A percentile compares a stretch with the other conserved stretches of the same genome.
Evolutionary conservation across 2,329 filamentous ascomycete species (phyloP).

Genomic region (Penicillium brevicompactum): DNA sequence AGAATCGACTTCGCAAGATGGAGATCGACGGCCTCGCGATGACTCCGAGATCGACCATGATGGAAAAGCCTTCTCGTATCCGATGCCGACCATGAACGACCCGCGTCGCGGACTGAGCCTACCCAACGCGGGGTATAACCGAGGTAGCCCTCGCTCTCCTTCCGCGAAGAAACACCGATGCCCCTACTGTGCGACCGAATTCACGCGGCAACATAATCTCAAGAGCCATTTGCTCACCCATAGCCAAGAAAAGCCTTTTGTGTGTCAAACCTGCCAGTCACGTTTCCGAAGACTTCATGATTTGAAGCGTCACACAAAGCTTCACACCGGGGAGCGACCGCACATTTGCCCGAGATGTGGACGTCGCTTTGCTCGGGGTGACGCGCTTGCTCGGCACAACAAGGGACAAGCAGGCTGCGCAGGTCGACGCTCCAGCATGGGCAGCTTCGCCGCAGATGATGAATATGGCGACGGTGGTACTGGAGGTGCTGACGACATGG

Average conservation of each 20-base stretch:
- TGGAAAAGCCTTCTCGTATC: conserved; percentile 64
- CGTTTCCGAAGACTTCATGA: conserved; percentile 92
- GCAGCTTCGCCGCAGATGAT: conserved; percentile 77
- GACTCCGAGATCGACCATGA: conserved; percentile 43
- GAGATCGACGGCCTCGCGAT: conserved; percentile 42
- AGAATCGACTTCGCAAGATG: conserved; percentile 46
- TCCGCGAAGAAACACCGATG: conserved; percentile 92
- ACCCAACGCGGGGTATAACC: conserved; percentile 57
- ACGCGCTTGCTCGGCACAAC: conserved; percentile 90
- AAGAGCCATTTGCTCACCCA: conserved; percentile 97
- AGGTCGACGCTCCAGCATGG: conserved; percentile 82
- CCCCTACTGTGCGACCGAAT: conserved; percentile 93
- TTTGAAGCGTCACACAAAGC: conserved; percentile 91
- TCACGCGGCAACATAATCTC: conserved; percentile 94
- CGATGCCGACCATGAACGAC: conserved; percentile 58
- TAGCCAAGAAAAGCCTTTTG: conserved; percentile 96
- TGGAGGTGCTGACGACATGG: conserved; percentile 59
- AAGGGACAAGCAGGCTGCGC: conserved; percentile 96
- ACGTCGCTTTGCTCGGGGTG: conserved; percentile 89
- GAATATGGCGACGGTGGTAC: conserved; percentile 57
- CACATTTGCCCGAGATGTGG: conserved; percentile 95
- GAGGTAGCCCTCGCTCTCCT: conserved; percentile 66
- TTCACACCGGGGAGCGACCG: conserved; percentile 93
- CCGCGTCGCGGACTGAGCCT: conserved; percentile 62
- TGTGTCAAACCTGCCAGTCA: conserved; percentile 90